These are phyloP conservation scores for Chaetomium fimeti DNA, from an alignment of 495 filamentous ascomycete genomes.

Conservation along the genomic window DNA sequence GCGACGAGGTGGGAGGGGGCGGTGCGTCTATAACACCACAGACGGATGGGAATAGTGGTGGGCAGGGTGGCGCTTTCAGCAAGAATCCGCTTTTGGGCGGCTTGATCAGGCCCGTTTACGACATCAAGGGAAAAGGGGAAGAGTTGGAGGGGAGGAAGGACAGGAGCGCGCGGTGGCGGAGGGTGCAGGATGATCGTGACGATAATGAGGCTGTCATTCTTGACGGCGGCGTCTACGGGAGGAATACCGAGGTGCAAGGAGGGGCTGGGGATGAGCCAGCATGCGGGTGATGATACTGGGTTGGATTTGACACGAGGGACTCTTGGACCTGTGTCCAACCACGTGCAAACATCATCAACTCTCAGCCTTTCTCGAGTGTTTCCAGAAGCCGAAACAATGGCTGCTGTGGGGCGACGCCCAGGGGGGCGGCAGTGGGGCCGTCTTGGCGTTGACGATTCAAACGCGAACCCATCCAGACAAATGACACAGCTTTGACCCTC, in stretches of 20 bases:
- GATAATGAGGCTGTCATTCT: constrained; percentile 92
- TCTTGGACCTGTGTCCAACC: too few species aligned
- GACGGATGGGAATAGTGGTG: constrained; percentile 30
- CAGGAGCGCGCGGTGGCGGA: constrained; percentile 66
- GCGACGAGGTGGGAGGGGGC: constrained; percentile 28
- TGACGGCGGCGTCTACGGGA: constrained; percentile 74
- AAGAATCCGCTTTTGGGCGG: constrained; percentile 79
- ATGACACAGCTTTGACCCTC: not conserved
- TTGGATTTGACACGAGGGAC: too few species aligned
- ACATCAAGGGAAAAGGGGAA: constrained; percentile 48
- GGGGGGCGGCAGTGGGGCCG: not conserved
- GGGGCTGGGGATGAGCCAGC: constrained; percentile 39
- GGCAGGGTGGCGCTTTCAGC: constrained; percentile 62
- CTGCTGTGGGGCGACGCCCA: not conserved
- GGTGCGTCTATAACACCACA: constrained; percentile 21
- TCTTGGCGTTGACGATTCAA: not conserved
- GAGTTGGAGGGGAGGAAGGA: constrained; percentile 40
- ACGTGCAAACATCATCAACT: not conserved
- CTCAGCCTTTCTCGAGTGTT: not conserved
- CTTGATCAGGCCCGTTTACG: constrained; percentile 77
- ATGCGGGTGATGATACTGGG: constrained; percentile 36
- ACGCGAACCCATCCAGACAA: not conserved
- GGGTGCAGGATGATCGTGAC: constrained; percentile 86
- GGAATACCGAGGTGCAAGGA: constrained; percentile 21
- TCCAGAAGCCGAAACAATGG: constrained; percentile 2